Evolutionary conservation across 1,284 basidiomycete species (phyloP).

Genomic region (Puccinia polysora): DNA sequence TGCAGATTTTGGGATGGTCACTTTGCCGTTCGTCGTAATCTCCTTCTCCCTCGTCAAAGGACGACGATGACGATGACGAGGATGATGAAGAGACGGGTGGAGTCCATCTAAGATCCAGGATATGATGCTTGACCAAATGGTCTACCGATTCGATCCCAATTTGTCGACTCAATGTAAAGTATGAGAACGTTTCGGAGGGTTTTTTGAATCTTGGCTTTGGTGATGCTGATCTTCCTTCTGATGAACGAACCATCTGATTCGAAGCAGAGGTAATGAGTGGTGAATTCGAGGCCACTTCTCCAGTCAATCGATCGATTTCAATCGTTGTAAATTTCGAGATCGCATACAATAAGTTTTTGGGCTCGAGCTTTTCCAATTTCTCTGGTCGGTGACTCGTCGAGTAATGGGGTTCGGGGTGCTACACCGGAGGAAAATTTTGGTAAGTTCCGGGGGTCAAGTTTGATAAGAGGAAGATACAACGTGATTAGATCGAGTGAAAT

Average conservation of each 20-base stretch:
- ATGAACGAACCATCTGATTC: not conserved
- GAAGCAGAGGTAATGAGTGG: not conserved
- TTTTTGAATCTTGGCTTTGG: not conserved
- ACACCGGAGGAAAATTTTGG: too few species aligned
- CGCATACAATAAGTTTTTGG: not conserved
- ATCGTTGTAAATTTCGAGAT: not conserved
- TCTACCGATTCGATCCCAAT: conserved; percentile 15
- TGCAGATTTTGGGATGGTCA: not conserved
- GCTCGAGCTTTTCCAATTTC: not conserved
- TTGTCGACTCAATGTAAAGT: conserved; percentile 7
- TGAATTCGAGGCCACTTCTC: not conserved
- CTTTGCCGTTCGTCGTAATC: not conserved
- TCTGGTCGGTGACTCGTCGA: too few species aligned
- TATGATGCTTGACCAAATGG: conserved; percentile 2
- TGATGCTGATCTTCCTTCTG: not conserved
- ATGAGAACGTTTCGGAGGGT: not conserved
- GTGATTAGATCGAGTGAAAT: not conserved
- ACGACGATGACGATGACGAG: too few species aligned
- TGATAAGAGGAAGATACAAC: not conserved
- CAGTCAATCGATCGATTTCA: conserved; percentile 7
- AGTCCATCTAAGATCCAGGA: conserved; percentile 19
- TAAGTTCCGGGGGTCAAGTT: too few species aligned
- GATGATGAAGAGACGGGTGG: conserved; percentile 2
- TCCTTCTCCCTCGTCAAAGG: not conserved
- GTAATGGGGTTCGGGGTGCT: too few species aligned